Evolutionary conservation across 2,329 filamentous ascomycete genomes (phyloP), one percentile per base, ranked within the genome.

Genomic region (Fusarium drepaniforme): DNA sequence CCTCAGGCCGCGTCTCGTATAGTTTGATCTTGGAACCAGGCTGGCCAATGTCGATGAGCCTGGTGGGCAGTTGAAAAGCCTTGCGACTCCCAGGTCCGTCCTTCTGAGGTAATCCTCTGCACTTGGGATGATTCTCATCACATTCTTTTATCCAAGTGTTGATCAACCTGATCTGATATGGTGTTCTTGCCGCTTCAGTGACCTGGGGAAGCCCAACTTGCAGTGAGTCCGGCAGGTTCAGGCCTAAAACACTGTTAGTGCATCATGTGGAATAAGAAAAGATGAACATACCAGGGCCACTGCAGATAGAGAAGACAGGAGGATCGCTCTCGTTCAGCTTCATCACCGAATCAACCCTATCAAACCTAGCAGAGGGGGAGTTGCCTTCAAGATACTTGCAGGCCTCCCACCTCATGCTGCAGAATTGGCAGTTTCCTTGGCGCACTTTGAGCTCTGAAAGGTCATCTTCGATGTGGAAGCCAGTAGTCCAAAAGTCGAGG

Each of bases 221-320:
- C 6, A 58, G 33, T 3, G 33, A 30, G 9, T 5, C 5, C 1
- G 33, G 56, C 3, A 58, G n/a, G 11, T 58, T 58, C 28, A 56
- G 18, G 12, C 49, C 49, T 33, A 9, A n/a, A 7, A 56, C 5
- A n/a, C 28, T 30, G 18, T 56, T 18, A 56, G 49, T 30, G 28
- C 28, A 30, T 30, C 28, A 30, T 30, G 28, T 30, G 28, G 28
- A 30, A 30, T 30, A 30, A 30, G 28, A 30, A 8, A 30, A 9
- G 28, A 30, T 30, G 28, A 30, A 30, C 28, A 30, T 30, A 30
- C 65, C 65, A 3, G 35, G 37, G 18, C 42, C 21, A 23, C 53
- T 51, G n/a, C 51, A 70, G 28, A 70, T 66, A 15, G 70, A 72
- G n/a, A 72, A 62, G 12, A 67, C 67, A 13, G 67, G 70, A 6